Conservation (phyloP, 805 yeast species). For the Metschnikowia amazonensis region DNA sequence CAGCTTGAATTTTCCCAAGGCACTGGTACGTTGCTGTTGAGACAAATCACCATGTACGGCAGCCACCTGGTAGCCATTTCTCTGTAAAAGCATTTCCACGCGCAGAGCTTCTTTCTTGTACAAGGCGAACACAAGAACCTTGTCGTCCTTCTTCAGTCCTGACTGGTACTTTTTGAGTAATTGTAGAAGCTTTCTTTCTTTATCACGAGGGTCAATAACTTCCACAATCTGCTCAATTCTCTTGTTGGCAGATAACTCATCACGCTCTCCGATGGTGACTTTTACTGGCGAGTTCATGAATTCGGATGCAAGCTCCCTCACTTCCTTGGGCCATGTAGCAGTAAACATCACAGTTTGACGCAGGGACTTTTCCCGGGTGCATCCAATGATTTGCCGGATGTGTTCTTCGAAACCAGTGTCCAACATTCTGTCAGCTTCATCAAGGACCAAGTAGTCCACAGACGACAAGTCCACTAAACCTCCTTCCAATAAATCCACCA, state of each 20-base stretch:
- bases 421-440: conserved; percentile 98
- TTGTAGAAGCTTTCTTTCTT: conserved; percentile 72
- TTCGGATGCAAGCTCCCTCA: conserved; percentile 81
- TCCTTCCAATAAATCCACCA: conserved; percentile 85
- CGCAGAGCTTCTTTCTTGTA: conserved; percentile 96
- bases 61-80: conserved; percentile 76
- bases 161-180: conserved; percentile 72
- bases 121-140: conserved; percentile 85
- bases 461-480: conserved; percentile 68
- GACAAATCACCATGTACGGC: conserved; percentile 96
- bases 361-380: conserved; percentile 40
- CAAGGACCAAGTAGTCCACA: conserved; percentile 79
- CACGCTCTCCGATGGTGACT: conserved; percentile 90
- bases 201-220: conserved; percentile 71
- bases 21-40: conserved; percentile 87
- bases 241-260: conserved; percentile 91
- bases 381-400: conserved; percentile 74
- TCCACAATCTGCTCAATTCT: conserved; percentile 92
- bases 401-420: conserved; percentile 98
- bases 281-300: conserved; percentile 86
- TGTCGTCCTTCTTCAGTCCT: conserved; percentile 64
- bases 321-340: conserved; percentile 99
- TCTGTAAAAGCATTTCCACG: conserved; percentile 69
- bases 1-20: conserved; percentile 77
- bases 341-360: conserved; percentile 98